Conservation (phyloP, 1,139 yeast genomes). For the Debaryomycetaceae sp. region DNA sequence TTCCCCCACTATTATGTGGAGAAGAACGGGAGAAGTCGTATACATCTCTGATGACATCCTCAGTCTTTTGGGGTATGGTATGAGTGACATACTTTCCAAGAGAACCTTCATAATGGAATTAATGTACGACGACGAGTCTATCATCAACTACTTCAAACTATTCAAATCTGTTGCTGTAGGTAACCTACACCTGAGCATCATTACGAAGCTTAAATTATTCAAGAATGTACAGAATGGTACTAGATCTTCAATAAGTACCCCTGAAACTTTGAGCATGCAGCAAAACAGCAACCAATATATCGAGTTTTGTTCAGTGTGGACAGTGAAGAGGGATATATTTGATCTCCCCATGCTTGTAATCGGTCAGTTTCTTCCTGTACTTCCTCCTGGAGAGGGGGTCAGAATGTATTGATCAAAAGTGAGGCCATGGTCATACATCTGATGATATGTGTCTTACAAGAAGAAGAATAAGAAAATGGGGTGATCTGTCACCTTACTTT, state of each 20-base stretch:
- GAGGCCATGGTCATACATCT: background rate
- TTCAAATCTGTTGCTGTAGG: conserved; percentile 52
- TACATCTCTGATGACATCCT: conserved; percentile 67
- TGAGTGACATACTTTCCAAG: conserved; percentile 46
- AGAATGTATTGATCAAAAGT: conserved; percentile 22
- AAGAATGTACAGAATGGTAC: conserved; percentile 15
- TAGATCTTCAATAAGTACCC: conserved; percentile 1
- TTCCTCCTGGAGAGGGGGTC: conserved; percentile 40
- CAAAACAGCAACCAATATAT: conserved; percentile 24
- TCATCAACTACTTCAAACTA: conserved; percentile 40
- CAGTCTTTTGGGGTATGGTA: conserved; percentile 55
- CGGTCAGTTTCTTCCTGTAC: conserved; percentile 44
- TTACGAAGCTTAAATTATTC: conserved; percentile 46
- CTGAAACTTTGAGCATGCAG: conserved; percentile 4
- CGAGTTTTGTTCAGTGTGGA: conserved; percentile 59
- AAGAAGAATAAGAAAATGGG: background rate
- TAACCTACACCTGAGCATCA: conserved; percentile 46
- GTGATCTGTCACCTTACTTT: background rate
- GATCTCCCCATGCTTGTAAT: conserved; percentile 70
- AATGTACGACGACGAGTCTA: conserved; percentile 47
- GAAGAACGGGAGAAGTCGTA: conserved; percentile 74
- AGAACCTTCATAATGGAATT: conserved; percentile 51
- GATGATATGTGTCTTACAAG: background rate
- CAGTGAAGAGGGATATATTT: conserved; percentile 78
- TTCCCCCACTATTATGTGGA: conserved; percentile 73